Base-by-base conservation (phyloP, 768 basidiomycete species). In the Boletus huronensis region DNA sequence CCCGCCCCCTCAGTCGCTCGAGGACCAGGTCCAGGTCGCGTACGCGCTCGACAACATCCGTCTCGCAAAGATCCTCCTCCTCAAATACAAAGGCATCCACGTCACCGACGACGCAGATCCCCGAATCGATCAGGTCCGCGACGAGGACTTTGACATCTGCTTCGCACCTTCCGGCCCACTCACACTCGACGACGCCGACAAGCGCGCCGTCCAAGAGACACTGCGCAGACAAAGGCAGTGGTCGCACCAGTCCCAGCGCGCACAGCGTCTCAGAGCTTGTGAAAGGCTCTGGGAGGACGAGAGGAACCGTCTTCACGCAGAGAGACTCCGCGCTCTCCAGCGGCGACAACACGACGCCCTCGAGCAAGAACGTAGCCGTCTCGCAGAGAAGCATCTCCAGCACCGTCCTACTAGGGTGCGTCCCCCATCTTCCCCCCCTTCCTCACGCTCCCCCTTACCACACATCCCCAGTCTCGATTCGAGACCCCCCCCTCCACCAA, bases 31-130 rank as follows among this genome's bases (percentile, higher is more conserved):
- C 35, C 83, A 86, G 62, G 74, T 79, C 61, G 86, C 86, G 7
- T 87, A 87, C 61, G 83, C 84, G 0, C 73, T 77, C 58, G 85
- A 87, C 66, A 74, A 88, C 72, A 80, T 87, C 53, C 83, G 81
- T 54, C 78, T 82, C 56, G 85, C 85, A 42, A 83, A 82, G 71
- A 73, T 82, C 28, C 77, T 87, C 11, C 75, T 85, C n/a, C 71
- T 88, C 47, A 77, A 78, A 21, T 78, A 85, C 59, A 80, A 66
- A 8, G 85, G 84, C 58, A 78, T 85, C 51, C 78, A 85, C 54
- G 80, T 86, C 64, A 73, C 77, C 10, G 75, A 76, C 13, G 79
- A 82, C 67, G 69, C 78, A 55, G 85, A 86, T 67, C 84, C 85
- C 1, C 79, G 83, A 43, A 84, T 87, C 48, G 82, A 79, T 42